Conservation (phyloP, 2,329 filamentous ascomycete genomes). For the Pseudogymnoascus destructans region DNA sequence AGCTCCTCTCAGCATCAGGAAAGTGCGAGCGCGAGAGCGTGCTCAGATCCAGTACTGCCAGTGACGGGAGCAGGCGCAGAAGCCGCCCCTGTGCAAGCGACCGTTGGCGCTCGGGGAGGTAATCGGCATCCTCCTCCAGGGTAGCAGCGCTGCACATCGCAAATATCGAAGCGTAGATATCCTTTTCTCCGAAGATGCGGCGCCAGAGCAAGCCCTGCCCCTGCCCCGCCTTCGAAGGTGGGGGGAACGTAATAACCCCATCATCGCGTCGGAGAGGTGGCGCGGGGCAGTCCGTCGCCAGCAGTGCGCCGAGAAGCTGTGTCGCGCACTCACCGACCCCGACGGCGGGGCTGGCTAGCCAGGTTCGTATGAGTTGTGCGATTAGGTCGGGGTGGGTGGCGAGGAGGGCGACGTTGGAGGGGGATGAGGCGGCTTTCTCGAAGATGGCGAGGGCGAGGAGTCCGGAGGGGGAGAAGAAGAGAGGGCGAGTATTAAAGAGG, state of each 20-base stretch:
- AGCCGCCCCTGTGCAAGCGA: slow-evolving; percentile 26
- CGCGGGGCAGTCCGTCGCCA: slow-evolving; percentile 42
- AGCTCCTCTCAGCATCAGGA: slow-evolving; percentile 20
- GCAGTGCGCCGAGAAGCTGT: slow-evolving; percentile 38
- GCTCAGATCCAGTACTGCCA: slow-evolving; percentile 22
- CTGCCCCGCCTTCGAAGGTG: slow-evolving; percentile 18
- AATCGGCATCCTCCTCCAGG: slow-evolving; percentile 14
- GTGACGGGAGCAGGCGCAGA: slow-evolving; percentile 23
- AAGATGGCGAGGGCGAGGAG: slow-evolving; percentile 44
- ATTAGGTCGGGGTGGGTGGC: slow-evolving; percentile 37
- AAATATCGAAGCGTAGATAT: slow-evolving; percentile 35
- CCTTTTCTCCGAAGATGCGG: slow-evolving; percentile 35
- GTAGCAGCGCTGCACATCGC: slow-evolving; percentile 26
- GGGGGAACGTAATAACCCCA: slow-evolving; percentile 21
- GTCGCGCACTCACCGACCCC: slow-evolving; percentile 42
- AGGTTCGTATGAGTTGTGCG: slow-evolving; percentile 35
- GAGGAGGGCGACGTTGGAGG: slow-evolving; percentile 38
- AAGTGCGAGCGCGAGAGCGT: slow-evolving; percentile 20
- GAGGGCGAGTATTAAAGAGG: slow-evolving; percentile 39
- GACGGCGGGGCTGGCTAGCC: slow-evolving; percentile 40
- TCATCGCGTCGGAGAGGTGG: slow-evolving; percentile 13
- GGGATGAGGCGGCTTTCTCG: slow-evolving; percentile 38
- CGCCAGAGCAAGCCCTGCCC: slow-evolving; percentile 43
- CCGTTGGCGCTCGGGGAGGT: slow-evolving; percentile 24
- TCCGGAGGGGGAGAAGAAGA: slow-evolving; percentile 42